Conservation (phyloP, 1,284 basidiomycete species). For the Marasmius oreades region DNA sequence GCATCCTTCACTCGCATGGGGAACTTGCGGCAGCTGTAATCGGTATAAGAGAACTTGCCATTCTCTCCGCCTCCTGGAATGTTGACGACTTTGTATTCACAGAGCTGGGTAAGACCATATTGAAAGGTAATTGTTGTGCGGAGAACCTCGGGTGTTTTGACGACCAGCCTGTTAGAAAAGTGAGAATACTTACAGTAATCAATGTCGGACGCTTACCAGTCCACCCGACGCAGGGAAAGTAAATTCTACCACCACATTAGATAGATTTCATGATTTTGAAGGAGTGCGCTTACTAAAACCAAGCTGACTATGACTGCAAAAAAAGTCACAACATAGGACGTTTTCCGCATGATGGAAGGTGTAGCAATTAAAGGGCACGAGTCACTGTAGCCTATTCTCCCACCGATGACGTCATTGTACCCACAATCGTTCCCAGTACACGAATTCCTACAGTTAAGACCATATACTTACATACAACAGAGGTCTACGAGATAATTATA, state of each 20-base stretch:
- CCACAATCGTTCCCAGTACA: too few species aligned
- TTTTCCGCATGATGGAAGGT: conserved; percentile 49
- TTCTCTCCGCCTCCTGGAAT: conserved; percentile 45
- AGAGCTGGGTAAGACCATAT: conserved; percentile 59
- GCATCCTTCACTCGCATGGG: conserved; percentile 55
- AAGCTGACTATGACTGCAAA: conserved; percentile 47
- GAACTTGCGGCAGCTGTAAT: conserved; percentile 62
- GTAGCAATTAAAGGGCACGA: too few species aligned
- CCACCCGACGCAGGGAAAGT: conserved; percentile 50
- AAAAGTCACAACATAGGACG: conserved; percentile 60
- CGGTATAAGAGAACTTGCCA: conserved; percentile 45
- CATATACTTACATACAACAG: too few species aligned
- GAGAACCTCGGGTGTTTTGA: conserved; percentile 44
- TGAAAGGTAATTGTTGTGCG: conserved; percentile 44
- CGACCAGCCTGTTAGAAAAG: conserved; percentile 48
- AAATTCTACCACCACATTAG: conserved; percentile 42
- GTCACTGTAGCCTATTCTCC: too few species aligned
- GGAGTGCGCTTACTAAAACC: conserved; percentile 44
- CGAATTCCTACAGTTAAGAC: too few species aligned
- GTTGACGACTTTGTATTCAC: conserved; percentile 47
- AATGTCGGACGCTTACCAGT: conserved; percentile 61
- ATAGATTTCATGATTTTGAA: neutral
- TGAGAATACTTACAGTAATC: too few species aligned
- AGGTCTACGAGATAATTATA: conserved; percentile 22
- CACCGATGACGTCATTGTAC: neutral